Base-by-base conservation (phyloP, 2,329 filamentous ascomycete genomes). In the Xylariaceae sp. region DNA sequence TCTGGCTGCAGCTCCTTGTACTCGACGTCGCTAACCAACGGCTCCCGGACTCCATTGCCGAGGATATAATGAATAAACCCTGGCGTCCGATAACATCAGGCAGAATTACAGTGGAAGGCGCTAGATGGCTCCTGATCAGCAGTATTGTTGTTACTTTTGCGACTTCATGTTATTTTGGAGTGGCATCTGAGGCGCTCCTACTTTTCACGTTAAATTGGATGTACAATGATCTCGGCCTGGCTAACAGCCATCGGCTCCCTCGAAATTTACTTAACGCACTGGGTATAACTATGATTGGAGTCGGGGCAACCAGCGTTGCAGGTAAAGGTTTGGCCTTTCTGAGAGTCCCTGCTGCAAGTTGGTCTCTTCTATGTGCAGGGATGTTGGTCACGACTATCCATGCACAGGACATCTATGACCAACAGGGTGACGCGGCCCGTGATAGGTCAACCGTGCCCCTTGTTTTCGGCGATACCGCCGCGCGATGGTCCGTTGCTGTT, bases 321-420 rank as follows among this genome's bases (percentile, higher is more conserved):
- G 44, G 37, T 24, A 23, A 24, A 32, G 41, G 36, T 21, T 29
- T 44, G n/a, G 26, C 20, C 18, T 42, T 45, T 18, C 40, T 50
- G 43, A 15, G 26, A 4, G 51, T 18, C 6, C 36, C 44, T n/a
- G 51, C 44, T 26, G 24, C 27, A 29, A 29, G 44, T 10, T 54
- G 51, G 51, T 50, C 29, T 45, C 32, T 55, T 20, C 18, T 50
- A 15, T 45, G 39, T n/a, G 39, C 24, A 15, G 39, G 32, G 5
- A 41, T 55, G 52, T n/a, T 55, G 45, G 27, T 47, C 21, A 53
- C 42, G 11, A 53, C 50, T 5, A 47, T 53, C 42, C 50, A 53
- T 23, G 42, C 50, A 4, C 50, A 53, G 27, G 50, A 53, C 24
- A 13, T 53, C 24, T 47, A 47, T 35, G 50, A 53, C 16, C 50